Conservation (phyloP, 371 early-diverging fungal genomes). For the Mortierella sp. region DNA sequence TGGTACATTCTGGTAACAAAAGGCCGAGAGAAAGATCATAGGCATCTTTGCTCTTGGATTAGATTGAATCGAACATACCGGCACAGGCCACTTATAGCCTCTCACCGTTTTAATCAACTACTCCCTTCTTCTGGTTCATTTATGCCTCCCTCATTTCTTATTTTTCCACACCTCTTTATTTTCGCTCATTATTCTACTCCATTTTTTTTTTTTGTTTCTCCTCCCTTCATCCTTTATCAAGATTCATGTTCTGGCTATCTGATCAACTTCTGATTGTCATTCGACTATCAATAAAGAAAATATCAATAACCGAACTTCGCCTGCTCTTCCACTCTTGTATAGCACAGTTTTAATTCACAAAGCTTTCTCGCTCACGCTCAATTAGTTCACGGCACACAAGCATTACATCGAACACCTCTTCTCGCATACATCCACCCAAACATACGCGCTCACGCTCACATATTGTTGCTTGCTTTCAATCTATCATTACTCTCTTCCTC, state of each 20-base stretch:
- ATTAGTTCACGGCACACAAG: background rate
- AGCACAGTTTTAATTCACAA: background rate
- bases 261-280: background rate
- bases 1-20: background rate
- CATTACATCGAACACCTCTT: background rate
- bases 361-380: background rate
- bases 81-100: background rate
- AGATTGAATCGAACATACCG: background rate
- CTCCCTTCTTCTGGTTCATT: background rate
- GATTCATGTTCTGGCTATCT: background rate
- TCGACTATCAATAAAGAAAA: background rate
- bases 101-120: background rate
- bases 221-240: background rate
- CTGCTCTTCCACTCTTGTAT: background rate
- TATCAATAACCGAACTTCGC: background rate
- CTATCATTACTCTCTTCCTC: background rate
- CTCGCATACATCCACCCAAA: background rate
- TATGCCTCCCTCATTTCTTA: background rate
- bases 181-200: background rate
- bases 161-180: background rate
- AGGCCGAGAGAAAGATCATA: background rate
- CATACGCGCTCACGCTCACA: background rate
- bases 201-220: background rate
- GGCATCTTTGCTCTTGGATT: background rate
- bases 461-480: constrained; percentile 2